Conservation (phyloP, 257 asterid species). For the Ophiorrhiza pumila region DNA sequence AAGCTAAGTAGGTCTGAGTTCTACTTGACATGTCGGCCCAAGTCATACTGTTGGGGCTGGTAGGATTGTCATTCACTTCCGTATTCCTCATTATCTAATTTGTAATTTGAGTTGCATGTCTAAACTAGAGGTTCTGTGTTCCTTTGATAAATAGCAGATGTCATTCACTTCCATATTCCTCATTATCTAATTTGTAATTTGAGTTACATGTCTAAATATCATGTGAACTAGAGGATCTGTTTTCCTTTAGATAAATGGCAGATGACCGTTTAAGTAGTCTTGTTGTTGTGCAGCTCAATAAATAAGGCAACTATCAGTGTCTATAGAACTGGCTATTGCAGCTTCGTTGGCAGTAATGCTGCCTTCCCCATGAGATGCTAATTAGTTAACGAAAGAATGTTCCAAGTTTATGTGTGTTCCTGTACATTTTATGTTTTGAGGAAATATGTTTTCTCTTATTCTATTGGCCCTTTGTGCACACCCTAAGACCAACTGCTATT, state of each 20-base stretch:
- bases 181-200: not conserved
- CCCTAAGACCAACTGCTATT: not conserved
- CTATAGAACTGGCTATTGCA: not conserved
- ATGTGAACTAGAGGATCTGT: not conserved
- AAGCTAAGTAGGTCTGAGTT: not conserved
- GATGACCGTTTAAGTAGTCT: not conserved
- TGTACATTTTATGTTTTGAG: not conserved
- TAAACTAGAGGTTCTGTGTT: not conserved
- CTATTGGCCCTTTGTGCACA: not conserved
- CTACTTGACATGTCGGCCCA: not conserved
- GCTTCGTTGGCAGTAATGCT: not conserved
- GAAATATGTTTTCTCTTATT: not conserved
- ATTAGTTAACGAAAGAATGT: not conserved
- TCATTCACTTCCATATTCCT: not conserved
- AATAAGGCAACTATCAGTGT: not conserved
- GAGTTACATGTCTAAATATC: not conserved
- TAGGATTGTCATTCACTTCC: no score
- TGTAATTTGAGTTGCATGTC: not conserved
- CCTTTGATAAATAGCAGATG: not conserved
- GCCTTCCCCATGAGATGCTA: not conserved
- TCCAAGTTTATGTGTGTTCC: not conserved
- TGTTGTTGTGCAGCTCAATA: not conserved
- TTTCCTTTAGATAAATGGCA: not conserved
- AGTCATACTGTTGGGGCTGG: not conserved
- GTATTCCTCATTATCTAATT: not conserved